Conservation (phyloP, 2,329 filamentous ascomycete species). For the Aspergillus flavus region DNA sequence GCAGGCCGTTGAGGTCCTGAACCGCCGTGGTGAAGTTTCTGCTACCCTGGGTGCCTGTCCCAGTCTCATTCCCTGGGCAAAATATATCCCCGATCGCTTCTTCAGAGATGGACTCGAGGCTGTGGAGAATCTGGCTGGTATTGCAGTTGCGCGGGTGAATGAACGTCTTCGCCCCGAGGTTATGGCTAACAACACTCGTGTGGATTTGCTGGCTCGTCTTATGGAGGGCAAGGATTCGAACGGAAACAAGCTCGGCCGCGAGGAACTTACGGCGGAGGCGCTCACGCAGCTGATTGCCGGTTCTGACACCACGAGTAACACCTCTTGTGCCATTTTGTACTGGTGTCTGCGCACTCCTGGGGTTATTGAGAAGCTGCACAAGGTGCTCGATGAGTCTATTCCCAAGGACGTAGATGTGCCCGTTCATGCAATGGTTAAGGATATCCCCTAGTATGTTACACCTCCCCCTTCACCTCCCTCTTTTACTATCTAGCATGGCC, state of each 20-base stretch:
- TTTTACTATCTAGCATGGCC: not conserved
- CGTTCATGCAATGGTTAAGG: constrained; percentile 69
- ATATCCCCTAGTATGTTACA: constrained; percentile 65
- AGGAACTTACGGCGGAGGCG: constrained; percentile 85
- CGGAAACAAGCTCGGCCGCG: constrained; percentile 72
- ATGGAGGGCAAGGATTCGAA: constrained; percentile 85
- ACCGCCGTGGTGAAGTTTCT: constrained; percentile 83
- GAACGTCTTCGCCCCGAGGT: constrained; percentile 69
- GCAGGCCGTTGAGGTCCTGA: constrained; percentile 83
- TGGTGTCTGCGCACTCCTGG: constrained; percentile 71
- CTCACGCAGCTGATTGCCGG: constrained; percentile 82
- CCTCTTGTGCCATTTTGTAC: constrained; percentile 80
- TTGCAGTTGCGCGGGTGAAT: constrained; percentile 81
- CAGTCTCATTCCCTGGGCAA: constrained; percentile 74
- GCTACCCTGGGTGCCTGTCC: constrained; percentile 77
- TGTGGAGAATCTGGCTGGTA: constrained; percentile 80
- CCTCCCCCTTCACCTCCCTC: not conserved
- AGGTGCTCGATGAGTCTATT: constrained; percentile 73
- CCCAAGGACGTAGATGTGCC: constrained; percentile 66
- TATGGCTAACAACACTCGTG: constrained; percentile 64
- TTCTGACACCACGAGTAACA: constrained; percentile 68
- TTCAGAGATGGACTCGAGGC: constrained; percentile 74
- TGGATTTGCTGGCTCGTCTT: constrained; percentile 78
- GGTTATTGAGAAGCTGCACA: constrained; percentile 71
- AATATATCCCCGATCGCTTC: constrained; percentile 79